Conservation (phyloP, 2,329 filamentous ascomycete genomes). For the Penicillium rolfsii region DNA sequence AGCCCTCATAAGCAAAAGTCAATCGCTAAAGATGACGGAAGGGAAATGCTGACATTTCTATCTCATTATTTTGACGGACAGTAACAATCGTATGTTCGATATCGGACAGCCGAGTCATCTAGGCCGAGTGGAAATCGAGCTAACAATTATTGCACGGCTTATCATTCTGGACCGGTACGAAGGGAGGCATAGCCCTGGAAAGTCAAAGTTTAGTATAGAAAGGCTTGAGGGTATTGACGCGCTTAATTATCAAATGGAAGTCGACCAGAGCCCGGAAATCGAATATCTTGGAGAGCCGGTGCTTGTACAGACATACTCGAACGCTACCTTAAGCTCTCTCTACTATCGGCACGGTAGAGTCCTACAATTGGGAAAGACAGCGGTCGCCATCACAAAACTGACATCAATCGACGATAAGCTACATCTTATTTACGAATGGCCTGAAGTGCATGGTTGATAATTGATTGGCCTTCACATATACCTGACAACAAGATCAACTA, state of each 20-base stretch:
- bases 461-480: background rate
- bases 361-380: too few relatives aligned
- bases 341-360: too few relatives aligned
- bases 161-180: background rate
- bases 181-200: background rate
- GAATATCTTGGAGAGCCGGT: background rate
- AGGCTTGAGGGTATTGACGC: background rate
- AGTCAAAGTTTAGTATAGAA: background rate
- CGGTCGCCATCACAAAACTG: background rate
- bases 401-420: background rate
- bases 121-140: background rate
- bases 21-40: background rate
- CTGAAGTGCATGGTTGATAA: background rate
- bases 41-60: background rate
- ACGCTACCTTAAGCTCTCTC: too few relatives aligned
- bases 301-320: too few relatives aligned
- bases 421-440: background rate
- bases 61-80: background rate
- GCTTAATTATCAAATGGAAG: background rate
- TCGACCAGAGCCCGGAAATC: too few relatives aligned
- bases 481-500: background rate
- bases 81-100: background rate
- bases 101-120: background rate
- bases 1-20: background rate
- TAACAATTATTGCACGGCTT: background rate